phyloP scores from a whole-genome alignment of 345 rosid genomes.

The Aquilaria sinensis region DNA sequence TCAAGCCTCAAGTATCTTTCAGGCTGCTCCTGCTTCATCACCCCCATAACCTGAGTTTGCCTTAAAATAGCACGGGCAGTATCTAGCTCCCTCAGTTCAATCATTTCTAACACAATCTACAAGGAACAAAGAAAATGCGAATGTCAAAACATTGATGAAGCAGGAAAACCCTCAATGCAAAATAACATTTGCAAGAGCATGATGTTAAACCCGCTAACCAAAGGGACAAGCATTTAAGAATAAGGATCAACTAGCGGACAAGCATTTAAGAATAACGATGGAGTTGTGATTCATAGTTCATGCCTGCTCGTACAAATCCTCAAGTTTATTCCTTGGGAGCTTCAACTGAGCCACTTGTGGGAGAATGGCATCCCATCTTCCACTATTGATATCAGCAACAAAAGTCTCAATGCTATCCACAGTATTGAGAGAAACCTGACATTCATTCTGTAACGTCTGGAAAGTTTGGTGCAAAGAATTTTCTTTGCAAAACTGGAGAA shows the following conservation, averaged over 20 bases:
- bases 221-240: background rate
- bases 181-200: background rate
- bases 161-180: background rate
- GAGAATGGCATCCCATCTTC: slow-evolving; percentile 89
- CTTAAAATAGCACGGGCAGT: slow-evolving; percentile 93
- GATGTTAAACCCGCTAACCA: too few species aligned
- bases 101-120: slow-evolving; percentile 97
- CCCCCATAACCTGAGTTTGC: slow-evolving; percentile 99
- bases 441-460: slow-evolving; percentile 87
- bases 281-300: background rate
- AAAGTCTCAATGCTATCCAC: slow-evolving; percentile 95
- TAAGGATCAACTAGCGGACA: background rate
- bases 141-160: too few species aligned
- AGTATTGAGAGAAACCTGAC: slow-evolving; percentile 90
- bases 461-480: slow-evolving; percentile 90
- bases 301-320: slow-evolving; percentile 95
- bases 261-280: background rate
- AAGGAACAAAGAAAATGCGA: slow-evolving; percentile 6
- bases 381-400: slow-evolving; percentile 79
- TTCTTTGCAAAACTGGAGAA: slow-evolving; percentile 98
- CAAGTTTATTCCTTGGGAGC: slow-evolving; percentile 84
- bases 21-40: slow-evolving; percentile 99
- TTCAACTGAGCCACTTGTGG: slow-evolving; percentile 96
- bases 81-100: slow-evolving; percentile 90
- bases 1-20: slow-evolving; percentile 92